These are phyloP conservation scores for Withania somnifera DNA, from an alignment of 305 asterid genomes.

Conservation along the genomic window DNA sequence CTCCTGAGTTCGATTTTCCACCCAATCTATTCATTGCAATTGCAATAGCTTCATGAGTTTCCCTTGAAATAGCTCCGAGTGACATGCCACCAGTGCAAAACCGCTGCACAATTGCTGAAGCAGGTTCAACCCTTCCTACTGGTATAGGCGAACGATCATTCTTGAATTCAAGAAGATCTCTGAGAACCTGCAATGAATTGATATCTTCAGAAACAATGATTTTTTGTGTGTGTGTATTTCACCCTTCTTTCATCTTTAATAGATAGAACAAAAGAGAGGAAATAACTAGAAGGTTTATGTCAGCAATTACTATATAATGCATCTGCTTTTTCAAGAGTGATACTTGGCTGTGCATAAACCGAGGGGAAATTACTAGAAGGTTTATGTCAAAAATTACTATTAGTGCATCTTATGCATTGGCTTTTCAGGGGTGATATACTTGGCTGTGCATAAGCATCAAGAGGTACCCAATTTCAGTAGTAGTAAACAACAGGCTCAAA, in stretches of 20 bases:
- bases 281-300: neutral
- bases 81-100: slow-evolving; percentile 99
- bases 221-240: neutral
- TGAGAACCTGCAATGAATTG: slow-evolving; percentile 60
- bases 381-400: neutral
- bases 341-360: neutral
- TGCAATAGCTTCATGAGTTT: slow-evolving; percentile 99
- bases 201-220: neutral
- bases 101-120: slow-evolving; percentile 80
- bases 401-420: neutral
- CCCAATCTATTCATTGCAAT: slow-evolving; percentile 97
- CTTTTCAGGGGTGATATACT: neutral
- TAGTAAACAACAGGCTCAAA: neutral
- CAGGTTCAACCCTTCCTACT: slow-evolving; percentile 92
- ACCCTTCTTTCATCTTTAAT: neutral
- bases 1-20: slow-evolving; percentile 98
- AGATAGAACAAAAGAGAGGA: neutral
- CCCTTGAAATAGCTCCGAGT: slow-evolving; percentile 98
- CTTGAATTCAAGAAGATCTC: slow-evolving; percentile 88
- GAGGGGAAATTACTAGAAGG: neutral
- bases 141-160: slow-evolving; percentile 88
- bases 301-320: neutral
- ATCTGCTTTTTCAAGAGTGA: neutral
- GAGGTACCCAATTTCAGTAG: neutral
- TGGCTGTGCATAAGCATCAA: neutral